Conservation (phyloP, 164 flowering plant genomes). For the Chloranthus sessilifolius region DNA sequence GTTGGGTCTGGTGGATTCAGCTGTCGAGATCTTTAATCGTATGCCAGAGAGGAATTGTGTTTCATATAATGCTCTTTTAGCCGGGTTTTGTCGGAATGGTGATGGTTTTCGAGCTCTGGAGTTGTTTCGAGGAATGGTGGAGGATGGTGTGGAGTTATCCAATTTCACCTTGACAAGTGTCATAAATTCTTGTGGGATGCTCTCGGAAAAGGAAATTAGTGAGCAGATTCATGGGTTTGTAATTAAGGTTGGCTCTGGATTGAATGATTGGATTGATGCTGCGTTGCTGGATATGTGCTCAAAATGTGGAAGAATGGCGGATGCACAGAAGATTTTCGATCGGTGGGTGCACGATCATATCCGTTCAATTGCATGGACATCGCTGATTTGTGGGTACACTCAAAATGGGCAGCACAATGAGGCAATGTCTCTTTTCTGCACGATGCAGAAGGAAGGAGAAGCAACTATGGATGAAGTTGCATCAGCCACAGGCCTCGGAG, state of each 20-base stretch:
- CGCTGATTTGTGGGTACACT: constrained; percentile 79
- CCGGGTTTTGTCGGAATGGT: constrained; percentile 63
- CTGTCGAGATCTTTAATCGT: constrained; percentile 41
- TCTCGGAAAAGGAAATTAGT: constrained; percentile 34
- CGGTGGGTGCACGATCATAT: constrained; percentile 25
- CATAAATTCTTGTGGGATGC: constrained; percentile 61
- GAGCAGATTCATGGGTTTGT: constrained; percentile 78
- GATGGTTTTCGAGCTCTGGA: constrained; percentile 45
- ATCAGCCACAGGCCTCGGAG: constrained; percentile 49
- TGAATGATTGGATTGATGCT: constrained; percentile 50
- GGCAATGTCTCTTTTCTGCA: constrained; percentile 50
- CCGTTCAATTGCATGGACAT: constrained; percentile 49
- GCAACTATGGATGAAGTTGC: constrained; percentile 54
- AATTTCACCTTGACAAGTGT: constrained; percentile 68
- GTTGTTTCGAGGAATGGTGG: constrained; percentile 55
- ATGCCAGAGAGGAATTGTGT: constrained; percentile 67
- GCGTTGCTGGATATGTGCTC: constrained; percentile 83
- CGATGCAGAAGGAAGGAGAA: constrained; percentile 33
- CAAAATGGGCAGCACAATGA: constrained; percentile 58
- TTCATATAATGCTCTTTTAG: constrained; percentile 63
- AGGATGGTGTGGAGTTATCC: constrained; percentile 47
- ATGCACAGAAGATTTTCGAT: constrained; percentile 60
- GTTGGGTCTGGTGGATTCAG: constrained; percentile 57
- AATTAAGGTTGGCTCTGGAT: constrained; percentile 51
- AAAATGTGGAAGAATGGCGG: constrained; percentile 63